Conservation (phyloP, 805 yeast genomes). For the Metschnikowia orientalis region DNA sequence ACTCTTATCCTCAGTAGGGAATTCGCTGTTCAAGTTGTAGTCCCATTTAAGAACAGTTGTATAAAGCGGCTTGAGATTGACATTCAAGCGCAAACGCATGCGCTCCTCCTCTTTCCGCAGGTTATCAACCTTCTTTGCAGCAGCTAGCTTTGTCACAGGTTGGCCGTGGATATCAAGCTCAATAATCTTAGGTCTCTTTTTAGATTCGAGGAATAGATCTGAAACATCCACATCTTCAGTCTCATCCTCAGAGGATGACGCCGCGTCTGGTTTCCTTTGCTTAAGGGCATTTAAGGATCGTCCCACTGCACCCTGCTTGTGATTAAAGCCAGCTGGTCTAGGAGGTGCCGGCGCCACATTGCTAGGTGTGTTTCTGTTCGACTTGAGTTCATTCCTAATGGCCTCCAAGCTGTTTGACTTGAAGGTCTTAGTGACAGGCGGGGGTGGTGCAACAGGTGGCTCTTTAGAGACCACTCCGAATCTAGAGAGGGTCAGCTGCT, state of each 20-base stretch:
- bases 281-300: slow-evolving; percentile 34
- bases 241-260: slow-evolving; percentile 30
- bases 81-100: slow-evolving; percentile 75
- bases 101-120: slow-evolving; percentile 59
- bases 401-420: slow-evolving; percentile 32
- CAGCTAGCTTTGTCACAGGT: slow-evolving; percentile 24
- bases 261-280: slow-evolving; percentile 28
- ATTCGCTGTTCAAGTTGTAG: slow-evolving; percentile 50
- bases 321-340: slow-evolving; percentile 52
- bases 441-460: slow-evolving; percentile 36
- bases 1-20: slow-evolving; percentile 50
- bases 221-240: slow-evolving; percentile 36
- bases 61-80: slow-evolving; percentile 74
- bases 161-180: slow-evolving; percentile 44
- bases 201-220: slow-evolving; percentile 37
- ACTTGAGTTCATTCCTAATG: slow-evolving; percentile 29
- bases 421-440: slow-evolving; percentile 25
- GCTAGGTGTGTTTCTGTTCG: slow-evolving; percentile 17
- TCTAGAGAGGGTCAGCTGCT: slow-evolving; percentile 32
- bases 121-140: slow-evolving; percentile 29
- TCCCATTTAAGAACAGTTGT: slow-evolving; percentile 71
- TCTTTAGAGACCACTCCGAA: slow-evolving; percentile 31
- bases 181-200: slow-evolving; percentile 33
- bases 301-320: slow-evolving; percentile 29
- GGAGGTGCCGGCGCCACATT: slow-evolving; percentile 43